Percentiles rank a stretch among this genome's conserved stretches.
Evolutionary conservation across 1,284 basidiomycete genomes (phyloP).

Genomic region (Apiotrichum akiyoshidainum): DNA sequence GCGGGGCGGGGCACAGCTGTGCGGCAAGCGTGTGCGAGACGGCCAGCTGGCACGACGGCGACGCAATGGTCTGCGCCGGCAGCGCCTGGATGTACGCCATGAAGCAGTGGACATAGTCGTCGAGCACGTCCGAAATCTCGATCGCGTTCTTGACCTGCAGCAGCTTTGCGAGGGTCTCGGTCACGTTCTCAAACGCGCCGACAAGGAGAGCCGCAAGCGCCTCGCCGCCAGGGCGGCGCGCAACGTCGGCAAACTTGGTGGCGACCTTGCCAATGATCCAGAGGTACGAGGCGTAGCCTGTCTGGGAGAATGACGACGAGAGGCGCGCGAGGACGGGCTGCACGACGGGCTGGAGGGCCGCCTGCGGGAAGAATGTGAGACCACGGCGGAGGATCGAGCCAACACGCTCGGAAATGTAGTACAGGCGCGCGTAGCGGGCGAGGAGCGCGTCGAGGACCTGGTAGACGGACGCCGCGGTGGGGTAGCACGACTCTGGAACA

Average conservation of each 20-base stretch:
- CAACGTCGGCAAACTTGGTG: slow-evolving; percentile 63
- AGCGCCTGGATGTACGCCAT: slow-evolving; percentile 63
- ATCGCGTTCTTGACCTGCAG: slow-evolving; percentile 65
- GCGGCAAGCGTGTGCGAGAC: slow-evolving; percentile 72
- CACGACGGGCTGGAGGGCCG: slow-evolving; percentile 64
- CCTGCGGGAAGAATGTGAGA: slow-evolving; percentile 71
- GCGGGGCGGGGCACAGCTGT: slow-evolving; percentile 73
- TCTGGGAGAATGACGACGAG: slow-evolving; percentile 71
- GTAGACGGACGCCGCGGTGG: slow-evolving; percentile 79
- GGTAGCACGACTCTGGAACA: slow-evolving; percentile 73
- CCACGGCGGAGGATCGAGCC: slow-evolving; percentile 86
- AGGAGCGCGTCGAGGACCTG: slow-evolving; percentile 76
- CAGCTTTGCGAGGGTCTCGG: slow-evolving; percentile 64
- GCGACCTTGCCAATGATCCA: slow-evolving; percentile 91
- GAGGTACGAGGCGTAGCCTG: slow-evolving; percentile 81
- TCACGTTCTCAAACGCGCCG: slow-evolving; percentile 70
- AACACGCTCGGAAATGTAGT: slow-evolving; percentile 76
- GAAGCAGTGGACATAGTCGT: slow-evolving; percentile 87
- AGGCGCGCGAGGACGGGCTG: slow-evolving; percentile 71
- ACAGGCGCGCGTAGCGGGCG: slow-evolving; percentile 71
- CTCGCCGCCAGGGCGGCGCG: slow-evolving; percentile 52
- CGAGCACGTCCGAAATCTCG: slow-evolving; percentile 85
- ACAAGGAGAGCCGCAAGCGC: slow-evolving; percentile 54
- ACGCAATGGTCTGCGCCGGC: slow-evolving; percentile 74
- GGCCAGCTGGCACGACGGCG: slow-evolving; percentile 68